Percentiles rank a stretch among this genome's conserved stretches.
Conservation (phyloP, 208 protist species). For the Vickermania spadyakhi region DNA sequence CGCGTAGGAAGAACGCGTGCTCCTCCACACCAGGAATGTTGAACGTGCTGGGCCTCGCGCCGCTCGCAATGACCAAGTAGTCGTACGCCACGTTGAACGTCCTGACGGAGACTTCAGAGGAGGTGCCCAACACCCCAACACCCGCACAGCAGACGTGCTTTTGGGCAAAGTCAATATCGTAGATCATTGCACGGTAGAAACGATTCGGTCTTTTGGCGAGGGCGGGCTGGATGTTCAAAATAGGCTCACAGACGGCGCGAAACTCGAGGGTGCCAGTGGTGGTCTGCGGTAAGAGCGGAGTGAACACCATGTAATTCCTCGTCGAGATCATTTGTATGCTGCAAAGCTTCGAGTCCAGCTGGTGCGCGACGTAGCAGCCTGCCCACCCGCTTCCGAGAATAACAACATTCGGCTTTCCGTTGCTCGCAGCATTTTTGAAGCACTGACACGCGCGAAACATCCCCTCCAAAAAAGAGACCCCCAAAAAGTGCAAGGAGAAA, state of each 20-base stretch:
- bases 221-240: conserved; percentile 68
- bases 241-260: conserved; percentile 82
- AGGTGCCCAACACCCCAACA: conserved; percentile 52
- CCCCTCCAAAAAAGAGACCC: too few relatives aligned
- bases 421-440: too few relatives aligned
- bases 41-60: conserved; percentile 87
- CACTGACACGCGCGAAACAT: too few relatives aligned
- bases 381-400: conserved; percentile 90
- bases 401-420: conserved; percentile 81
- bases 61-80: conserved; percentile 86
- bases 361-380: conserved; percentile 65
- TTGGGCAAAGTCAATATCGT: conserved; percentile 71
- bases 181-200: conserved; percentile 67
- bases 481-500: too few relatives aligned
- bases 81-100: conserved; percentile 88
- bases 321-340: conserved; percentile 84
- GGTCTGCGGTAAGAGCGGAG: conserved; percentile 89
- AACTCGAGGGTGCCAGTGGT: conserved; percentile 91
- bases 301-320: conserved; percentile 93
- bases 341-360: conserved; percentile 65
- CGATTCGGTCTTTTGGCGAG: conserved; percentile 72
- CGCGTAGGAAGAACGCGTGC: conserved; percentile 83
- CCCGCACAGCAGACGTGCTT: conserved; percentile 70
- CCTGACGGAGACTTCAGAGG: conserved; percentile 45
- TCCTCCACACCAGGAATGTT: conserved; percentile 88